Base-by-base conservation (phyloP, 2,329 filamentous ascomycete genomes). In the Penicillium thymicola region DNA sequence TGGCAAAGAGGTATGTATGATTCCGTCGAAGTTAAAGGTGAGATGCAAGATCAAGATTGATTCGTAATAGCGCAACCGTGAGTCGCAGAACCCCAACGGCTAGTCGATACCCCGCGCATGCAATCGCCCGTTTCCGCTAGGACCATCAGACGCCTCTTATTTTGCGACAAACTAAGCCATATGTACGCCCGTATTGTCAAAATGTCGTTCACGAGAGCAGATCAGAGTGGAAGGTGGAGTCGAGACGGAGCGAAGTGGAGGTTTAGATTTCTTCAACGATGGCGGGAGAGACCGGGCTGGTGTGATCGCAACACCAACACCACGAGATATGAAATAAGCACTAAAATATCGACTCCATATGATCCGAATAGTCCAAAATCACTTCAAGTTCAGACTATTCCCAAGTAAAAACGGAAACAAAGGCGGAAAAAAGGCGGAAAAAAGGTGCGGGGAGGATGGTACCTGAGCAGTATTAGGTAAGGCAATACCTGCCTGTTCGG, bases 1-100 rank as follows among this genome's bases (percentile, higher is more conserved):
- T 70, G 41, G 44, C 44, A 7, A 37, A 44, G 30, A 30, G 36
- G 27, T 47, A 40, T 45, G 18, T 46, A 41, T 28, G 45, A 30
- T 47, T 41, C 14, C n/a, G 48, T 44, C 16, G 28, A 46, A 36
- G 25, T 45, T 36, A 40, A 40, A 45, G 28, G 42, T 46, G 38
- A 54, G 36, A 40, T 14, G 49, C 34, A 51, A 54, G 30, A 41
- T 55, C 28, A 51, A 54, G 30, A 43, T 55, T 52, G 59, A 58
- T 61, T 55, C 47, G 42, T 37, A 51, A 50, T 48, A 36, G 46
- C 53, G 57, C 55, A 57, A 54, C 46, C 47, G 37, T 49, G 27
- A 25, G 32, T 37, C 51, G 47, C 25, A 47, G 38, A 41, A 36
- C 3, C 32, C 46, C 48, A 45, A 41, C 43, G 16, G 27, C 27